These are phyloP conservation scores for Hemisphaericaspora lyxosophila DNA, from an alignment of 1,139 yeast species.

Conservation along the genomic window DNA sequence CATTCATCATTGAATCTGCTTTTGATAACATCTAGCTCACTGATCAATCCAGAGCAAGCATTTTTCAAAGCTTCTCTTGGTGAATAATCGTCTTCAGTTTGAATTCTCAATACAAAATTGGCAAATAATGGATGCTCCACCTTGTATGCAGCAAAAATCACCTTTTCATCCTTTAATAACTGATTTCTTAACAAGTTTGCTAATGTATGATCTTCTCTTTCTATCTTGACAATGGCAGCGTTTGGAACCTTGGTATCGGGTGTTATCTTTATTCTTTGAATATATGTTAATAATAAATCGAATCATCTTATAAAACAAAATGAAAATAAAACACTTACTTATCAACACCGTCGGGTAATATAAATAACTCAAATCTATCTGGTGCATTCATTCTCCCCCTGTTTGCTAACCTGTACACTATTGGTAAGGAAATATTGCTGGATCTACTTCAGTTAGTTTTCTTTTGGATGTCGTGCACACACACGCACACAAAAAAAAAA, in stretches of 20 bases:
- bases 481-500: background rate
- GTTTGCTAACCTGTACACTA: no score
- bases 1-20: slow-evolving; percentile 87
- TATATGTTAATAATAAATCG: slow-evolving; percentile 5
- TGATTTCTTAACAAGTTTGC: slow-evolving; percentile 89
- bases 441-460: background rate
- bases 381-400: slow-evolving; percentile 97
- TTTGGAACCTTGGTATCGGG: slow-evolving; percentile 96
- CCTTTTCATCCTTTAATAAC: slow-evolving; percentile 80
- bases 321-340: slow-evolving; percentile 44
- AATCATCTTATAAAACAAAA: background rate
- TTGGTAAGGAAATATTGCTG: background rate
- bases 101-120: slow-evolving; percentile 87
- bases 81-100: slow-evolving; percentile 90
- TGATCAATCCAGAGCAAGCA: slow-evolving; percentile 82
- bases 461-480: no score
- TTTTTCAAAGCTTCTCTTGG: slow-evolving; percentile 88
- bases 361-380: slow-evolving; percentile 94
- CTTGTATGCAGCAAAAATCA: slow-evolving; percentile 93
- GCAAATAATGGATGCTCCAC: slow-evolving; percentile 98
- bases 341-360: slow-evolving; percentile 96
- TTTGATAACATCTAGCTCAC: slow-evolving; percentile 71
- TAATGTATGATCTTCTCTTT: slow-evolving; percentile 95
- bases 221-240: slow-evolving; percentile 88
- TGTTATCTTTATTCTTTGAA: slow-evolving; percentile 65